Conservation (phyloP, 768 basidiomycete genomes). For the Podaxis sp. region DNA sequence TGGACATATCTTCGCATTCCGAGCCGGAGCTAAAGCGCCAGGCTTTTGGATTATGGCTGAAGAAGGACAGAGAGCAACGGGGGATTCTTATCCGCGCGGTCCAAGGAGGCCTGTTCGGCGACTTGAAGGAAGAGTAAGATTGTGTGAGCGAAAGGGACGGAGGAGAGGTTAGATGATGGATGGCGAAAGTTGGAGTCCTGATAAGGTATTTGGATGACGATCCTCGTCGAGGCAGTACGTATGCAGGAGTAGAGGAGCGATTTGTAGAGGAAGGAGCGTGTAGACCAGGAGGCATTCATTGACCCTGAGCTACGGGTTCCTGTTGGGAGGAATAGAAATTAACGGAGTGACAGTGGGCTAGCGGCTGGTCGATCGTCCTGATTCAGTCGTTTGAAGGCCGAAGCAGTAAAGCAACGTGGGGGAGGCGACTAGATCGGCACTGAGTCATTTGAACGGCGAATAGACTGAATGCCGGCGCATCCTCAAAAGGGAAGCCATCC, state of each 20-base stretch:
- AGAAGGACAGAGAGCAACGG: background rate
- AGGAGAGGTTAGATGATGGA: slow-evolving; percentile 12
- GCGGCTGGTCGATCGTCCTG: slow-evolving; percentile 14
- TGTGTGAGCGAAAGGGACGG: slow-evolving; percentile 11
- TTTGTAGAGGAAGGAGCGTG: background rate
- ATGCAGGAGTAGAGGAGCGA: background rate
- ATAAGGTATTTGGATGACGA: slow-evolving; percentile 13
- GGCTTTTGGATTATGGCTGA: slow-evolving; percentile 9
- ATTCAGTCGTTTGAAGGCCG: slow-evolving; percentile 19
- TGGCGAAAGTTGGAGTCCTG: slow-evolving; percentile 9
- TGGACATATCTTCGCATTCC: slow-evolving; percentile 8
- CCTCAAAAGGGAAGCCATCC: slow-evolving; percentile 1
- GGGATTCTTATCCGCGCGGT: slow-evolving; percentile 20
- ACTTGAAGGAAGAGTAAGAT: slow-evolving; percentile 17
- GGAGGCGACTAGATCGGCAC: slow-evolving; percentile 26
- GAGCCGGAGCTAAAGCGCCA: slow-evolving; percentile 23
- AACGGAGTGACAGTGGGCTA: background rate
- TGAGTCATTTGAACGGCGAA: slow-evolving; percentile 17
- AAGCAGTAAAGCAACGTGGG: slow-evolving; percentile 14
- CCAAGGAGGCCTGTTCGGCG: slow-evolving; percentile 20
- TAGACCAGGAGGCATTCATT: slow-evolving; percentile 7
- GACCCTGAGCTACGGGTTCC: background rate
- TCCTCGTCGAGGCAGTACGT: slow-evolving; percentile 11
- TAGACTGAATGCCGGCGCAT: slow-evolving; percentile 14
- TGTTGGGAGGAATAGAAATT: background rate